Evolutionary conservation across 345 rosid species (phyloP).

Genomic region (Hibiscus tridactylites): DNA sequence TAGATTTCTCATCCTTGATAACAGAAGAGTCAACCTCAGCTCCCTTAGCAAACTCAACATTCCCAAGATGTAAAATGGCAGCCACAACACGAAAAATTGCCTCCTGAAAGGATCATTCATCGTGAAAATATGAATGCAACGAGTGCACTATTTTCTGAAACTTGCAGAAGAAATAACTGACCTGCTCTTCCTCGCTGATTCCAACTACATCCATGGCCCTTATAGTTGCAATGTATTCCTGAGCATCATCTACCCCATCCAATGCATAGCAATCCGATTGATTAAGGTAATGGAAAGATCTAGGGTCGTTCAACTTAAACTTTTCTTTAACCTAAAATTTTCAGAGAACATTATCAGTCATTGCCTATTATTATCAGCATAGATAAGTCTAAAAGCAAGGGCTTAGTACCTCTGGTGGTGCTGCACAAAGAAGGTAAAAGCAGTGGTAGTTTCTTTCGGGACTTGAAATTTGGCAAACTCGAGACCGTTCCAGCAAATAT

Average conservation of each 20-base stretch:
- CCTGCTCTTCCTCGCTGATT: constrained; percentile 97
- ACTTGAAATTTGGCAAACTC: constrained; percentile 96
- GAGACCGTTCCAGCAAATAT: constrained; percentile 93
- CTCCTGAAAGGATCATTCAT: constrained; percentile 47
- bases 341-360: constrained; percentile 13
- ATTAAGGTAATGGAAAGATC: constrained; percentile 78
- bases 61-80: constrained; percentile 92
- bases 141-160: constrained; percentile 12
- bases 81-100: constrained; percentile 96
- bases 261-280: constrained; percentile 75
- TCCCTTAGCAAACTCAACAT: constrained; percentile 88
- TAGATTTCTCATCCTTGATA: constrained; percentile 82
- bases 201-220: constrained; percentile 99
- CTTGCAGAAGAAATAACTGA: constrained; percentile 23
- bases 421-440: constrained; percentile 95
- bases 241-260: constrained; percentile 82
- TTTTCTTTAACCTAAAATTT: constrained; percentile 63
- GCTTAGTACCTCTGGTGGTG: constrained; percentile 81
- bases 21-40: constrained; percentile 85
- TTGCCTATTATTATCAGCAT: constrained; percentile 9
- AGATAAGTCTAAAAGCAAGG: neutral
- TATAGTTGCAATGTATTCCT: constrained; percentile 93
- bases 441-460: constrained; percentile 99
- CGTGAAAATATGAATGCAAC: constrained; percentile 10
- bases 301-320: constrained; percentile 67